phyloP scores from a whole-genome alignment of 371 early-diverging fungal genomes.

The Dinochytrium kinnereticum region DNA sequence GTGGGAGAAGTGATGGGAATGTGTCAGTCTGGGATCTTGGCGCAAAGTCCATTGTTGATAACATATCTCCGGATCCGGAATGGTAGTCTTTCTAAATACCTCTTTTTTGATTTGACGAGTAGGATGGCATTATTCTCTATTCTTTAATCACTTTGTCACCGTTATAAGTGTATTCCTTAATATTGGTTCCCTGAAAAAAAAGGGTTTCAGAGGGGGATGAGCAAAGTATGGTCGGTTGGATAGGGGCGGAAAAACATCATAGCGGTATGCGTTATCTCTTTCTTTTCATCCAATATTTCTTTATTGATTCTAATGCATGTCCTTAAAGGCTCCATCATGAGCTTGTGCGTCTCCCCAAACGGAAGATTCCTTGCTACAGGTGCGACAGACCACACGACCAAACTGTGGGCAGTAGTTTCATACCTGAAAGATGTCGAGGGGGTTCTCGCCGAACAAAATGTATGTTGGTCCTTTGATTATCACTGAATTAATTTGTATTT shows the following conservation, averaged over 20 bases:
- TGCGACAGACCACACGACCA: slow-evolving; percentile 56
- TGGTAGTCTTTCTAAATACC: slow-evolving; percentile 38
- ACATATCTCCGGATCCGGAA: slow-evolving; percentile 54
- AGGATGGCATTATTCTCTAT: too few species aligned
- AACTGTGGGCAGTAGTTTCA: slow-evolving; percentile 58
- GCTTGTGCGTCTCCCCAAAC: slow-evolving; percentile 48
- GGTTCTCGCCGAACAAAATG: slow-evolving; percentile 43
- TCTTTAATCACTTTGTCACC: too few species aligned
- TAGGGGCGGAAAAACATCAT: slow-evolving; percentile 47
- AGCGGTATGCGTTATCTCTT: slow-evolving; percentile 46
- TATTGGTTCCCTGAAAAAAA: too few species aligned
- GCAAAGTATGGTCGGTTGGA: slow-evolving; percentile 46
- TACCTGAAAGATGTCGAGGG: slow-evolving; percentile 48
- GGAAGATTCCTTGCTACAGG: slow-evolving; percentile 52
- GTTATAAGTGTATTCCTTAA: too few species aligned
- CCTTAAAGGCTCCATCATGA: slow-evolving; percentile 47
- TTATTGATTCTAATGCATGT: too few species aligned
- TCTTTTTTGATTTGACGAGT: too few species aligned
- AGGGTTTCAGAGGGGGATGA: slow-evolving; percentile 35
- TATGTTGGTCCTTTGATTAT: too few species aligned
- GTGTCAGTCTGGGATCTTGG: slow-evolving; percentile 52
- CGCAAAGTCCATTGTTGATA: slow-evolving; percentile 42
- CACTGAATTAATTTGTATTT: slow-evolving; percentile 7
- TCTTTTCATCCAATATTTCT: too few species aligned
- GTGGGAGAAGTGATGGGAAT: slow-evolving; percentile 54